Conservation (phyloP, 2,329 filamentous ascomycete species). For the Acrocalymma vagum region DNA sequence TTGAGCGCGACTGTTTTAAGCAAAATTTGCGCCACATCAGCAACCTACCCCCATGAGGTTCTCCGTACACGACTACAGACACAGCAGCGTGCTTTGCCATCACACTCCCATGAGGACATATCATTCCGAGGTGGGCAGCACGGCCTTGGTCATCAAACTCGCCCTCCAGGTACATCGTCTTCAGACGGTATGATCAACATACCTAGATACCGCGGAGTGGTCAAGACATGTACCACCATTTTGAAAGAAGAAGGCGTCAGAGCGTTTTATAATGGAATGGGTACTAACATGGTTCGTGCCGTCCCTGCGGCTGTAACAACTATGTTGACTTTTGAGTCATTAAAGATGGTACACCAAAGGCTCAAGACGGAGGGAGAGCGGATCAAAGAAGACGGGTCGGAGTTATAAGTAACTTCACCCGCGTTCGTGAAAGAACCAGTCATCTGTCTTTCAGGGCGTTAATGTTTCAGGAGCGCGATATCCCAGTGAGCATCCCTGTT, state of each 20-base stretch:
- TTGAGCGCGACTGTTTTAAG: constrained; percentile 89
- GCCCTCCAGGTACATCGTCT: constrained; percentile 55
- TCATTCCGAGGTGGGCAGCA: constrained; percentile 51
- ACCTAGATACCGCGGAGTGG: constrained; percentile 75
- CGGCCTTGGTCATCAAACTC: constrained; percentile 50
- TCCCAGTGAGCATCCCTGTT: constrained; percentile 27
- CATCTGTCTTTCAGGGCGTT: constrained; percentile 26
- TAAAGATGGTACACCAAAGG: constrained; percentile 61
- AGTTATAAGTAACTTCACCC: not conserved
- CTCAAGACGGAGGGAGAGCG: constrained; percentile 62
- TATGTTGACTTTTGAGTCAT: constrained; percentile 94
- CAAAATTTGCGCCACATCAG: constrained; percentile 92
- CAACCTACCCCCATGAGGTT: constrained; percentile 97
- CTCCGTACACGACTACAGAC: constrained; percentile 93
- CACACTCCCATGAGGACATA: constrained; percentile 58
- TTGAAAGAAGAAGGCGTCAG: constrained; percentile 92
- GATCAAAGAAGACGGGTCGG: constrained; percentile 24
- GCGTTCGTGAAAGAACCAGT: constrained; percentile 5
- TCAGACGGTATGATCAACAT: constrained; percentile 66
- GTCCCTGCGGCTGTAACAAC: constrained; percentile 96
- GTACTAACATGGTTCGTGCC: constrained; percentile 95
- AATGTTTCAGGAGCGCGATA: constrained; percentile 20
- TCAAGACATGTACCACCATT: constrained; percentile 85
- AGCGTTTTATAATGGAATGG: constrained; percentile 96
- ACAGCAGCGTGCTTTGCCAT: constrained; percentile 74